These are phyloP conservation scores for Colletotrichum musae DNA, from an alignment of 2,329 filamentous ascomycete species.

Conservation along the genomic window DNA sequence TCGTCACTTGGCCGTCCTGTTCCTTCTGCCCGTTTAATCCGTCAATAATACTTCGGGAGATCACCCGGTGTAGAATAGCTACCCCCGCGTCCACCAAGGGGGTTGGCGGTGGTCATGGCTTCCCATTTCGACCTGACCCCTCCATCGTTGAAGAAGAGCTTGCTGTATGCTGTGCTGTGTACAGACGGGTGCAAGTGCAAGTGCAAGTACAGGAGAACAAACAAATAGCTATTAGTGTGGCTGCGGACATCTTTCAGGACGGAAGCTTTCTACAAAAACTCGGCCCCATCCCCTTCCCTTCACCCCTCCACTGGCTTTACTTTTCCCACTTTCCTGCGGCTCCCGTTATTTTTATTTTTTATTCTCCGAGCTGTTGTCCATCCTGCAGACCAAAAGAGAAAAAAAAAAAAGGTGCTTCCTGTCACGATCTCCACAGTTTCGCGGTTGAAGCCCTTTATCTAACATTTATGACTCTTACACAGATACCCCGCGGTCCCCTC, in stretches of 20 bases:
- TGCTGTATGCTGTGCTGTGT: too few species aligned
- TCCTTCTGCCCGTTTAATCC: constrained; percentile 29
- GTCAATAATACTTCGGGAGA: constrained; percentile 24
- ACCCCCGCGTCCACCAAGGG: constrained; percentile 15
- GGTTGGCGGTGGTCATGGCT: constrained; percentile 1
- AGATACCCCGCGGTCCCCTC: constrained; percentile 42
- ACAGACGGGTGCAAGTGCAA: neutral
- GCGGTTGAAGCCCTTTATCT: constrained; percentile 36
- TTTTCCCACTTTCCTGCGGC: constrained; percentile 1
- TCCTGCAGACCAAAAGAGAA: neutral
- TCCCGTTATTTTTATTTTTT: constrained; percentile 9
- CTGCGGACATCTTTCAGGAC: constrained; percentile 8
- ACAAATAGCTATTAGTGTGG: constrained; percentile 32
- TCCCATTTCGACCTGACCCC: neutral
- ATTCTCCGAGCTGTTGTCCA: constrained; percentile 1
- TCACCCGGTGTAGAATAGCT: constrained; percentile 9
- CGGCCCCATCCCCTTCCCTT: neutral
- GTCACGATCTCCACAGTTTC: constrained; percentile 34
- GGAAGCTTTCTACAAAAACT: neutral
- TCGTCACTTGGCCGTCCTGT: constrained; percentile 2
- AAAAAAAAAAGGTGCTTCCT: constrained; percentile 19
- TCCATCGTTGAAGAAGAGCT: constrained; percentile 10
- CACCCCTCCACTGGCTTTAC: neutral
- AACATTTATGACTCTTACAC: constrained; percentile 41
- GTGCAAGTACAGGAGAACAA: constrained; percentile 8